These are phyloP conservation scores for Onygenales sp. DNA, from an alignment of 2,329 filamentous ascomycete species.

Conservation along the genomic window DNA sequence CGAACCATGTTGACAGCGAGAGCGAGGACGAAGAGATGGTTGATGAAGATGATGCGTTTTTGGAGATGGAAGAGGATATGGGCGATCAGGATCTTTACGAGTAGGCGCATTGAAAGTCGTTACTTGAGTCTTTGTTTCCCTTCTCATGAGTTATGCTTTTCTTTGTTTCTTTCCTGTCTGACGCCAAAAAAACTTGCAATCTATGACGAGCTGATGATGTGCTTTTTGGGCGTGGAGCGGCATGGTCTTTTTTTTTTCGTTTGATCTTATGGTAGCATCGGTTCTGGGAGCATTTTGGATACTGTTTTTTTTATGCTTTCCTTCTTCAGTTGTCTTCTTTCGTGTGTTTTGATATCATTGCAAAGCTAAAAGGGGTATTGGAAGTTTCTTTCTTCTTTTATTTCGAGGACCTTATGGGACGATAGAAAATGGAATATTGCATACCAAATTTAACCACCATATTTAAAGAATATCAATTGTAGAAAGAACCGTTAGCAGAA, in stretches of 20 bases:
- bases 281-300: too few relatives aligned
- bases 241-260: background rate
- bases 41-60: constrained; percentile 64
- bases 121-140: background rate
- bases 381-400: too few relatives aligned
- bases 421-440: too few relatives aligned
- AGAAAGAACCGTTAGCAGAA: too few relatives aligned
- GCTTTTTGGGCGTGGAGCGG: background rate
- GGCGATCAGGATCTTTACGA: constrained; percentile 58
- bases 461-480: too few relatives aligned
- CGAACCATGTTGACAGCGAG: constrained; percentile 68
- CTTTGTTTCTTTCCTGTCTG: background rate
- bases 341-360: too few relatives aligned
- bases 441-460: too few relatives aligned
- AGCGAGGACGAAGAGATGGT: constrained; percentile 60
- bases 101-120: constrained; percentile 20
- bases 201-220: background rate
- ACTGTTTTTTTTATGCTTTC: too few relatives aligned
- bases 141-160: background rate
- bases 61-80: constrained; percentile 55
- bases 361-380: too few relatives aligned
- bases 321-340: too few relatives aligned
- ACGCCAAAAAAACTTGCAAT: background rate
- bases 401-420: too few relatives aligned
- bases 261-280: too few relatives aligned